These are phyloP conservation scores for Rhododendron williamsianum DNA, from an alignment of 148 eudicot genomes.

Conservation along the genomic window DNA sequence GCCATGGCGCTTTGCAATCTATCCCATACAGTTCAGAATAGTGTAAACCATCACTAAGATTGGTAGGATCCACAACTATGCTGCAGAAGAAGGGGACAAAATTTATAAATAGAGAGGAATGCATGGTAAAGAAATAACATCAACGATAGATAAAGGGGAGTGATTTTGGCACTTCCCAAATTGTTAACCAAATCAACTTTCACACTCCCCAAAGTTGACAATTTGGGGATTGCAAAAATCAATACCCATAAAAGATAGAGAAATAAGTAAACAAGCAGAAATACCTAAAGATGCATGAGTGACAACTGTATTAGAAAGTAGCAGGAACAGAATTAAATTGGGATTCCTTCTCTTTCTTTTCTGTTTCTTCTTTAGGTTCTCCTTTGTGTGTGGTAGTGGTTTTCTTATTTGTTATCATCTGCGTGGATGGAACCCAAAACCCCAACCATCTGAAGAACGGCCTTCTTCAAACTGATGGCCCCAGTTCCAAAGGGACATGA, in stretches of 20 bases:
- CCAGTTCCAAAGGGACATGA: not conserved
- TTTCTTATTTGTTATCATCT: not conserved
- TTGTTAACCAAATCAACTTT: no score
- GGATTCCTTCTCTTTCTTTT: not conserved
- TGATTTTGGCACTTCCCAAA: no score
- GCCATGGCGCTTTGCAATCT: slow-evolving; percentile 86
- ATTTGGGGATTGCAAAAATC: no score
- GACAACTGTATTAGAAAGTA: not conserved
- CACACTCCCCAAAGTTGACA: no score
- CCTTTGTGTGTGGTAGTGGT: not conserved
- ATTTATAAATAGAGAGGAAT: not conserved
- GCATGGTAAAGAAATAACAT: not conserved
- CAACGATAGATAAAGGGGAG: not conserved
- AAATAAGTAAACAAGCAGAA: not conserved
- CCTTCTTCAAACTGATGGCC: not conserved
- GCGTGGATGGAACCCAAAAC: not conserved
- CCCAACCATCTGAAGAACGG: not conserved
- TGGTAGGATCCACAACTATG: slow-evolving; percentile 83
- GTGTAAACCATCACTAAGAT: slow-evolving; percentile 74
- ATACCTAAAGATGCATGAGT: not conserved
- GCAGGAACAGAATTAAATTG: not conserved
- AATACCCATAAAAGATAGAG: not conserved
- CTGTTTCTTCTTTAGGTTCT: not conserved
- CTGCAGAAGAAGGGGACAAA: slow-evolving; percentile 34
- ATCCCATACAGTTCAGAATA: slow-evolving; percentile 76